A percentile compares a stretch with the other conserved stretches of the same genome.
phyloP scores from a whole-genome alignment of 1,139 yeast species.

The Blastobotrys indianensis region DNA sequence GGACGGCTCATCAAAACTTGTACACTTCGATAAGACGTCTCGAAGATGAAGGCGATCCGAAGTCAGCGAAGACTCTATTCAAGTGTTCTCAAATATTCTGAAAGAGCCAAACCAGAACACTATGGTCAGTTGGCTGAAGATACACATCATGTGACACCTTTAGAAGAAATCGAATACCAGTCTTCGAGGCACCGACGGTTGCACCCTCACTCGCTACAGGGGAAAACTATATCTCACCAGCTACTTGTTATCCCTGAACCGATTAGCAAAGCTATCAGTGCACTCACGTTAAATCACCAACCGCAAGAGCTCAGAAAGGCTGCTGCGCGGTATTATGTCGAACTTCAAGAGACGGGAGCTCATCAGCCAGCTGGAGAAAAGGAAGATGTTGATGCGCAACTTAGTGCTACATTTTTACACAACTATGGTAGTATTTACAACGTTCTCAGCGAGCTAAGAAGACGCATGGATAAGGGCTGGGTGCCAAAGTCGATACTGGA shows the following conservation, averaged over 20 bases:
- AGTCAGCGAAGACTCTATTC: conserved; percentile 1
- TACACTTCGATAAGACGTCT: not conserved
- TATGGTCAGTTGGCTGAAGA: conserved; percentile 3
- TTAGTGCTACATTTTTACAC: conserved; percentile 79
- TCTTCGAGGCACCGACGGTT: conserved; percentile 14
- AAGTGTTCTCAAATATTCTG: conserved; percentile 7
- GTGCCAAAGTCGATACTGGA: conserved; percentile 65
- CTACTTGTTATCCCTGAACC: conserved; percentile 22
- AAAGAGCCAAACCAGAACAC: conserved; percentile 2
- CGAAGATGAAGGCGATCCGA: not conserved
- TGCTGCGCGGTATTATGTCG: conserved; percentile 25
- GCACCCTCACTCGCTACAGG: conserved; percentile 23
- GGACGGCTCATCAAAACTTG: not conserved
- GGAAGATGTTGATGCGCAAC: conserved; percentile 72
- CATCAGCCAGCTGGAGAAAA: conserved; percentile 36
- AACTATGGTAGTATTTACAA: conserved; percentile 70
- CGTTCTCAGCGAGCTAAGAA: conserved; percentile 60
- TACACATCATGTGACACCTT: not conserved
- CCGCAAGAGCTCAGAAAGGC: conserved; percentile 27
- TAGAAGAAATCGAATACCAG: conserved; percentile 1
- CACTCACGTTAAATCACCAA: conserved; percentile 16
- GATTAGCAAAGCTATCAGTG: conserved; percentile 20
- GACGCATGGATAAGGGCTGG: conserved; percentile 48
- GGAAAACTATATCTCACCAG: conserved; percentile 20
- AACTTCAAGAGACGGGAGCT: conserved; percentile 23